phyloP scores from a whole-genome alignment of 352 stramenopile species.

The Pythium periplocum region DNA sequence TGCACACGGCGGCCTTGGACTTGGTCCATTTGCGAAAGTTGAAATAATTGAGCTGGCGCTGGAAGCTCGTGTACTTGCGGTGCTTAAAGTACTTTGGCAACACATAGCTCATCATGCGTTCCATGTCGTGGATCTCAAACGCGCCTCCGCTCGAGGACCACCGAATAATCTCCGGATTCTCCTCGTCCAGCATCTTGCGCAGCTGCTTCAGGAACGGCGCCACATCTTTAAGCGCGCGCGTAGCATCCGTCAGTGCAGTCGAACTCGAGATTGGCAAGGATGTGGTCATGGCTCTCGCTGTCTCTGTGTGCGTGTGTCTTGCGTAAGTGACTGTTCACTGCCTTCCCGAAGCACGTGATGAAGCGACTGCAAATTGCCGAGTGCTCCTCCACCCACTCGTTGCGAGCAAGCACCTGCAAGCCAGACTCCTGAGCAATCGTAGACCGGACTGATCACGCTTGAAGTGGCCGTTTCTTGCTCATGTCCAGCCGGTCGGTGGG shows the following conservation, averaged over 20 bases:
- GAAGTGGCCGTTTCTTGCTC: too few species aligned
- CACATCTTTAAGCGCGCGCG: constrained; percentile 16
- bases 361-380: too few species aligned
- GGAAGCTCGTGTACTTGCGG: constrained; percentile 89
- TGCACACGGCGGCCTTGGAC: constrained; percentile 68
- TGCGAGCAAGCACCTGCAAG: too few species aligned
- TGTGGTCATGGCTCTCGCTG: constrained; percentile 1
- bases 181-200: constrained; percentile 13
- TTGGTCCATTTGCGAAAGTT: constrained; percentile 87
- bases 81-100: constrained; percentile 93
- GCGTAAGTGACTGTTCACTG: too few species aligned
- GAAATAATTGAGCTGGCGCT: constrained; percentile 92
- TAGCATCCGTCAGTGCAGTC: not conserved
- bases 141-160: constrained; percentile 47
- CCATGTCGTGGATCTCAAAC: constrained; percentile 78
- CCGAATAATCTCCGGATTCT: constrained; percentile 21
- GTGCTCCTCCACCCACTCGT: too few species aligned
- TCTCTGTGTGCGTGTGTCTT: constrained; percentile 5
- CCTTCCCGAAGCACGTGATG: too few species aligned
- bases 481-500: too few species aligned
- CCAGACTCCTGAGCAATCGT: too few species aligned
- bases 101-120: constrained; percentile 32
- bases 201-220: constrained; percentile 16
- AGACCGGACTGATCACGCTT: too few species aligned
- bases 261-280: not conserved